A percentile compares a stretch with the other conserved stretches of the same genome.
These are phyloP conservation scores for Paracorniculantispora psalliotae DNA, from an alignment of 2,329 filamentous ascomycete genomes.

Conservation along the genomic window DNA sequence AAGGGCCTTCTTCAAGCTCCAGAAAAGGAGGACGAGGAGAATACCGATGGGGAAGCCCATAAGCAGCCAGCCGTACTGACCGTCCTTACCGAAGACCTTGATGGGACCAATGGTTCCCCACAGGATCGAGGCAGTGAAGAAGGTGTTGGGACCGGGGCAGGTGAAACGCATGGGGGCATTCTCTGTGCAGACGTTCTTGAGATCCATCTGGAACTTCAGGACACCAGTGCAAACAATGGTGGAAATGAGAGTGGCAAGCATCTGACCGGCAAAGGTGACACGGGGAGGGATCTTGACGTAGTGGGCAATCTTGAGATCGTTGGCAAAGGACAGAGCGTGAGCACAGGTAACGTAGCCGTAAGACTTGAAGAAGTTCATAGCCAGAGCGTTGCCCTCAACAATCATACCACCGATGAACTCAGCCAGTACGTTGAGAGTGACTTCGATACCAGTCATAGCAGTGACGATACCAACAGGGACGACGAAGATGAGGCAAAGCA, in stretches of 20 bases:
- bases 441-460: slow-evolving; percentile 40
- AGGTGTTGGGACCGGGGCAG: slow-evolving; percentile 35
- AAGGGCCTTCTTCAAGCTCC: slow-evolving; percentile 29
- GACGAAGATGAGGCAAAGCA: slow-evolving; percentile 35
- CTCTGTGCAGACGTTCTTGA: slow-evolving; percentile 33
- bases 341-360: slow-evolving; percentile 32
- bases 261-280: slow-evolving; percentile 43
- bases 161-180: slow-evolving; percentile 31
- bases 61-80: slow-evolving; percentile 36
- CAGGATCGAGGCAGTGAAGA: slow-evolving; percentile 40
- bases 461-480: slow-evolving; percentile 39
- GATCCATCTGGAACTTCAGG: slow-evolving; percentile 34
- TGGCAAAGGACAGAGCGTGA: slow-evolving; percentile 22
- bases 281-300: slow-evolving; percentile 47
- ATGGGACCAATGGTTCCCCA: slow-evolving; percentile 41
- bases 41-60: slow-evolving; percentile 37
- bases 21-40: slow-evolving; percentile 31
- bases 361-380: slow-evolving; percentile 26
- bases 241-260: slow-evolving; percentile 40
- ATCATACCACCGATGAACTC: slow-evolving; percentile 39
- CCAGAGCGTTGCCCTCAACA: slow-evolving; percentile 32
- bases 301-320: slow-evolving; percentile 47
- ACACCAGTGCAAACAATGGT: slow-evolving; percentile 42
- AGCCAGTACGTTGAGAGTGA: slow-evolving; percentile 35
- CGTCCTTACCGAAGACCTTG: slow-evolving; percentile 36